Base-by-base conservation (phyloP, 345 rosid species). In the Pistacia atlantica region DNA sequence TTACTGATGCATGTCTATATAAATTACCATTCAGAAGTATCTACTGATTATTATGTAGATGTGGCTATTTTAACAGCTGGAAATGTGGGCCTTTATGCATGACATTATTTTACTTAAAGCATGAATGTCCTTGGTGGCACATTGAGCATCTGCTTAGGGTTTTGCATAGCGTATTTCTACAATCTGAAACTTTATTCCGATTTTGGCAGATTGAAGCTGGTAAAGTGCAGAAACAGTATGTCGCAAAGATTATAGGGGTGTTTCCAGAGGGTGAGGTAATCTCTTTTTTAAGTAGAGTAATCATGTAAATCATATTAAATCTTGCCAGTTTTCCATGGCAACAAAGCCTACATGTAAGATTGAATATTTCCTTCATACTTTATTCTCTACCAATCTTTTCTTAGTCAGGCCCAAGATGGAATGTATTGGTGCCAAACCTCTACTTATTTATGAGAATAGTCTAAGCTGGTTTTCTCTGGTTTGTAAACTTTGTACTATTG, bases 261-360 rank as follows among this genome's bases (percentile, higher is more conserved):
- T 94, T 91, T 83, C 98, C 95, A 2, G 95, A 89, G 78, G 85
- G 81, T 69, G 92, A 92, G 98, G 98, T 94, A 82, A 65, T 52
- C 11, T 84, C n/a, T 74, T 60, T 2, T 66, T 71, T 75, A 54
- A 56, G 49, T 4, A 31, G 17, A 42, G 22, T 63, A 25, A 55
- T 77, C 48, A 25, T n/a, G 62, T n/a, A 18, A 49, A 77, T 49
- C 16, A 55, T 13, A 3, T 81, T 56, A 65, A 49, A 60, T n/a
- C 48, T 22, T 65, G 28, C 12, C n/a, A 49, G 33, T 67, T 54
- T 64, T 54, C 18, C 18, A 31, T 31, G 69, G 11, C 1, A 14
- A 51, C 63, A 33, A 10, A n/a, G 11, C 12, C 48, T 35, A 52
- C 65, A 17, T 38, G 28, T 22, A 54, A 7, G 8, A 42, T 42